phyloP scores from a whole-genome alignment of 495 filamentous ascomycete species.

The Jackrogersella minutella region DNA sequence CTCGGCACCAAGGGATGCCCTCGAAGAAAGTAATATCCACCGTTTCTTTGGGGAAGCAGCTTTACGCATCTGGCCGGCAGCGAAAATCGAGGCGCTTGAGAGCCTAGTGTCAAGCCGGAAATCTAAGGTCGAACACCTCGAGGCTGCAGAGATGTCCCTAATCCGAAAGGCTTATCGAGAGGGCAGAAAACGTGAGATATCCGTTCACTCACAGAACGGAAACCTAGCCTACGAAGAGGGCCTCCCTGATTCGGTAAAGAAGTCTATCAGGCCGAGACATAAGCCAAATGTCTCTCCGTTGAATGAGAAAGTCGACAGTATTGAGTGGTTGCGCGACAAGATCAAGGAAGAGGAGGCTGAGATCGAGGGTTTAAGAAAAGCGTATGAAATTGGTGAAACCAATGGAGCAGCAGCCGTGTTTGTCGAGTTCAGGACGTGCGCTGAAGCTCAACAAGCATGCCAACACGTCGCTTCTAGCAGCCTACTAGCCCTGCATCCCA shows the following conservation, averaged over 20 bases:
- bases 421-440: slow-evolving; percentile 80
- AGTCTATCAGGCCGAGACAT: slow-evolving; percentile 62
- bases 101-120: slow-evolving; percentile 68
- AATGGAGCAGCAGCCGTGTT: slow-evolving; percentile 67
- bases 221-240: slow-evolving; percentile 56
- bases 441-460: slow-evolving; percentile 81
- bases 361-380: slow-evolving; percentile 72
- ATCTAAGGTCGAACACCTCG: slow-evolving; percentile 65
- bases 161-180: slow-evolving; percentile 68
- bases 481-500: slow-evolving; percentile 82
- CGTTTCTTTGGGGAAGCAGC: slow-evolving; percentile 68
- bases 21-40: slow-evolving; percentile 63
- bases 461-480: slow-evolving; percentile 83
- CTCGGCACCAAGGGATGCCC: slow-evolving; percentile 67
- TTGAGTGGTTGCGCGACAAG: slow-evolving; percentile 81
- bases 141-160: slow-evolving; percentile 70
- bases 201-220: slow-evolving; percentile 60
- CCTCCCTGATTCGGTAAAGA: slow-evolving; percentile 57
- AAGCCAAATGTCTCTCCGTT: slow-evolving; percentile 62
- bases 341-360: slow-evolving; percentile 77
- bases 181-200: slow-evolving; percentile 55
- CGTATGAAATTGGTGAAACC: slow-evolving; percentile 65
- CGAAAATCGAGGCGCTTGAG: slow-evolving; percentile 62
- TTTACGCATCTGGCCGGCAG: slow-evolving; percentile 68
- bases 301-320: slow-evolving; percentile 74